Percentiles rank a stretch among this genome's conserved stretches.
Evolutionary conservation across 441 rosid genomes (phyloP).

Genomic region (Erodium moschatum): DNA sequence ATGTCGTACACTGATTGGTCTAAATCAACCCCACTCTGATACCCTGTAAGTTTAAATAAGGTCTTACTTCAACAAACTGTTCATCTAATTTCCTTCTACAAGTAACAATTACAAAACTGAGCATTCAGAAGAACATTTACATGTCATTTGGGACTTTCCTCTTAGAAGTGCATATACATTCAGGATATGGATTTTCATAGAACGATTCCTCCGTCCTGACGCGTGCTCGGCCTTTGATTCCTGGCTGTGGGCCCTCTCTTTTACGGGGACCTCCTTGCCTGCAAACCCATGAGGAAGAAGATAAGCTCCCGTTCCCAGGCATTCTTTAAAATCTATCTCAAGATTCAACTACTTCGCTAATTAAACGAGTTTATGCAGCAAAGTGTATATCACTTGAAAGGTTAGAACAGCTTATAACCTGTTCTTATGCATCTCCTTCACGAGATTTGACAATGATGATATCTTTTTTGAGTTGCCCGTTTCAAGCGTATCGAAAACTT

Average conservation of each 20-base stretch:
- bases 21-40: no score
- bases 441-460: conserved; percentile 33
- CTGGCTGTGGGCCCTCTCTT: conserved; percentile 54
- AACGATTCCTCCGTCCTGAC: conserved; percentile 74
- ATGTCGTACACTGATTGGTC: no score
- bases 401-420: conserved; percentile 30
- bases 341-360: not conserved
- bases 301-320: not conserved
- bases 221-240: conserved; percentile 67
- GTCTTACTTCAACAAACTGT: no score
- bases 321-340: not conserved
- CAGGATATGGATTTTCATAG: conserved; percentile 80
- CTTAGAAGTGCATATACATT: conserved; percentile 63
- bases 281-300: conserved; percentile 10
- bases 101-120: not conserved
- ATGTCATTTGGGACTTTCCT: conserved; percentile 15
- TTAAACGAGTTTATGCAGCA: not conserved
- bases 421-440: conserved; percentile 57
- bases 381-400: not conserved
- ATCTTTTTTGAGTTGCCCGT: conserved; percentile 45
- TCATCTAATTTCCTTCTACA: not conserved
- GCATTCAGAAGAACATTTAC: not conserved
- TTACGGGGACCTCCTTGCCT: conserved; percentile 86
- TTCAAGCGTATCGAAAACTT: conserved; percentile 59
- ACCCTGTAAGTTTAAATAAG: no score